phyloP scores from a whole-genome alignment of 352 stramenopile genomes.

The Phytophthora lateralis region DNA sequence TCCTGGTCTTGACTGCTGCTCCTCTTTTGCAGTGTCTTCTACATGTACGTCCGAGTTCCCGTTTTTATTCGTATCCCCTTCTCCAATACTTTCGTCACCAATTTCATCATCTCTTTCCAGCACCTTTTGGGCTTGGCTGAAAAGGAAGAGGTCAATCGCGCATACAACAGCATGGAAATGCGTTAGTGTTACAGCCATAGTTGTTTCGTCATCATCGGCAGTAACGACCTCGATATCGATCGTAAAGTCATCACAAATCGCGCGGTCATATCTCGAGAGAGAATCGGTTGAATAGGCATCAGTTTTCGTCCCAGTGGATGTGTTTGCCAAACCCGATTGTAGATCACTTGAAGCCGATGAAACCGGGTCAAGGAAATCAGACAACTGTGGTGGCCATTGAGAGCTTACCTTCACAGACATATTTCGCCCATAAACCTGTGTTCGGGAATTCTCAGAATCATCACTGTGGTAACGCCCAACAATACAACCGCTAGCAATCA shows the following conservation, averaged over 20 bases:
- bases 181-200: conserved; percentile 60
- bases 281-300: not conserved
- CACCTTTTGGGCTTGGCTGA: conserved; percentile 31
- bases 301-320: not conserved
- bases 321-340: not conserved
- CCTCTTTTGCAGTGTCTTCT: conserved; percentile 2
- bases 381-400: conserved; percentile 54
- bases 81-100: conserved; percentile 6
- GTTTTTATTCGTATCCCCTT: conserved; percentile 2
- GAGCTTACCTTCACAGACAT: conserved; percentile 69
- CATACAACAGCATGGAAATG: conserved; percentile 77
- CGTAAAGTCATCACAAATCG: conserved; percentile 77
- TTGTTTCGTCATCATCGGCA: conserved; percentile 51
- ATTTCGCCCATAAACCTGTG: conserved; percentile 71
- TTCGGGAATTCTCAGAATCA: conserved; percentile 47
- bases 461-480: conserved; percentile 57
- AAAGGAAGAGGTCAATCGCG: conserved; percentile 54
- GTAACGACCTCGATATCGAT: conserved; percentile 72
- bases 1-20: conserved; percentile 9
- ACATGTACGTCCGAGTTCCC: not conserved
- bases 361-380: conserved; percentile 12
- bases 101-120: conserved; percentile 26
- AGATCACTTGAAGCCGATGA: not conserved
- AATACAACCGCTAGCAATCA: conserved; percentile 66
- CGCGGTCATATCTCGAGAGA: conserved; percentile 45